Evolutionary conservation across 23 red algal species (phyloP), one percentile per base, ranked within the genome.

Genomic region (Chondrus crispus): DNA sequence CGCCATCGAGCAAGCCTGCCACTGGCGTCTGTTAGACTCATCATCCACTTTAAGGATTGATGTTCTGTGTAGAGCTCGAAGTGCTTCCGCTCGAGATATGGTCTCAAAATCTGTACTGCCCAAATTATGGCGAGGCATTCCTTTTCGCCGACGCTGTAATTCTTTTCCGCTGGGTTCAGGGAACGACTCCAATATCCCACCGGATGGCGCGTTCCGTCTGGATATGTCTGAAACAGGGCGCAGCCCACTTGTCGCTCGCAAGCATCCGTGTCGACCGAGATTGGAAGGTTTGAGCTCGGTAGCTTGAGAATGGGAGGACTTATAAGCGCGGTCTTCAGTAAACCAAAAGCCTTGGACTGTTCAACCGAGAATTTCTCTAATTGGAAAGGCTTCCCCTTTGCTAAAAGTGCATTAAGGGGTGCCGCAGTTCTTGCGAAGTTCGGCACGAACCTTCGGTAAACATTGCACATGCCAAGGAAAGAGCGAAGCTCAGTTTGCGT

Each of bases 361-460:
- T 77, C 71, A 24, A 39, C 13, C n/a, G 71, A 35, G 1, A 77
- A 38, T 38, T 26, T 39, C 43, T 48, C 71, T 9, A 77, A 48
- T 46, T 13, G n/a, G 1, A 48, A 48, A 24, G 37, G 38, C 44
- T 77, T 11, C 10, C 1, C 44, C 20, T 77, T 77, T 48, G 37
- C 24, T 13, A 77, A 37, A 24, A 26, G 32, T 0, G 10, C 43
- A 8, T 9, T 46, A 24, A 77, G 28, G 38, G 12, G 26, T 39
- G 26, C 26, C 26, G 26, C 71, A 0, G 43, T 1, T 47, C 71
- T 24, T 1, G 71, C 71, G 43, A 35, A 77, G 20, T 77, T 77
- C 71, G 58, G 26, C 26, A 22, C 37, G 2, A 85, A 85, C n/a
- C 81, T 40, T 63, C 81, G 30, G 50, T 66, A 70, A 10, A 85